A percentile compares a stretch with the other conserved stretches of the same genome.
phyloP scores from a whole-genome alignment of 1,139 yeast species.

The Kluyveromyces marxianus region DNA sequence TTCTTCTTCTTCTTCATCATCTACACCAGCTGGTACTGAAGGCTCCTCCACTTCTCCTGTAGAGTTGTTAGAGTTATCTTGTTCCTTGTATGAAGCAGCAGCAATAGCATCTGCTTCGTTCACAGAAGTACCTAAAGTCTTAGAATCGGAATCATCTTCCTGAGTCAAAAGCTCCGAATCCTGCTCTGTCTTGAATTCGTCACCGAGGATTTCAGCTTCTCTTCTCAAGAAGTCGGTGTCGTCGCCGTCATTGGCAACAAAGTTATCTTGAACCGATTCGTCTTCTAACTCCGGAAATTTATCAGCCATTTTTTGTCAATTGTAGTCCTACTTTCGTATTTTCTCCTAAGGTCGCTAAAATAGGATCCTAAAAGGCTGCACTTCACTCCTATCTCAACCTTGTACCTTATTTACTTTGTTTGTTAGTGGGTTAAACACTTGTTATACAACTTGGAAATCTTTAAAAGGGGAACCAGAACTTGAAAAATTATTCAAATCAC shows the following conservation, averaged over 20 bases:
- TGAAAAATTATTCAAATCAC: no score
- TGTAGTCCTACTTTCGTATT: background rate
- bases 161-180: constrained; percentile 44
- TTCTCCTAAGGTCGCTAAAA: background rate
- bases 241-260: constrained; percentile 24
- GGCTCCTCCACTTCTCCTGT: no score
- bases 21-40: constrained; percentile 10
- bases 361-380: background rate
- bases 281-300: constrained; percentile 79
- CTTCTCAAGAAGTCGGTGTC: constrained; percentile 69
- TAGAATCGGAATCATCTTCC: constrained; percentile 40
- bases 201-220: constrained; percentile 80
- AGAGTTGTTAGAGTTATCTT: background rate
- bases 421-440: no score
- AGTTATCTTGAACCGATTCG: constrained; percentile 32
- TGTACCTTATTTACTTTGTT: no score
- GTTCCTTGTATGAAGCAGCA: constrained; percentile 4
- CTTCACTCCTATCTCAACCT: no score
- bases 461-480: no score
- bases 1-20: constrained; percentile 30
- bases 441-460: no score
- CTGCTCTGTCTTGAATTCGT: constrained; percentile 61
- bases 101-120: constrained; percentile 10
- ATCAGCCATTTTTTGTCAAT: constrained; percentile 51
- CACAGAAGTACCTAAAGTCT: constrained; percentile 32